phyloP scores from a whole-genome alignment of 1,284 basidiomycete genomes.

The Irpex lacteus region DNA sequence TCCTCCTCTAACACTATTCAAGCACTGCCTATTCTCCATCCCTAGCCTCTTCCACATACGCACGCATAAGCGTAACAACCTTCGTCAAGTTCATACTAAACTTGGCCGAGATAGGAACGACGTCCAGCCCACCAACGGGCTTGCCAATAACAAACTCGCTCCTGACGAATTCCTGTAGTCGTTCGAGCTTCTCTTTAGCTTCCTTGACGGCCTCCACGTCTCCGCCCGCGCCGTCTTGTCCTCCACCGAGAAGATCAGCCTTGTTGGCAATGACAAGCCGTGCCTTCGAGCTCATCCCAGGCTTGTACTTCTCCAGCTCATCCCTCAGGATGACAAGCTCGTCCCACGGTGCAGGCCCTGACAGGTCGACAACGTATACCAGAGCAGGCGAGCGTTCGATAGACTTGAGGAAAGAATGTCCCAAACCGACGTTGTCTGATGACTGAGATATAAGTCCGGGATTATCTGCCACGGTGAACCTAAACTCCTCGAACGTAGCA shows the following conservation, averaged over 20 bases:
- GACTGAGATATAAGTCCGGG: conserved; percentile 88
- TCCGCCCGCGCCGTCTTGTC: conserved; percentile 32
- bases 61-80: conserved; percentile 62
- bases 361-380: conserved; percentile 91
- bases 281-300: conserved; percentile 74
- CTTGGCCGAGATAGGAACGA: conserved; percentile 81
- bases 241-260: conserved; percentile 71
- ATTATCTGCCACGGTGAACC: conserved; percentile 97
- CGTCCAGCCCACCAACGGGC: conserved; percentile 43
- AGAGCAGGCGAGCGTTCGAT: conserved; percentile 92
- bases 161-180: conserved; percentile 54
- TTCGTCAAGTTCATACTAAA: conserved; percentile 73
- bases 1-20: background rate
- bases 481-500: conserved; percentile 60
- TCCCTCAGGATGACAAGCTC: conserved; percentile 72
- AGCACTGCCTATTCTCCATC: background rate
- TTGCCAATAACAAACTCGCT: conserved; percentile 36
- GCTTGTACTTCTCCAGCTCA: conserved; percentile 85
- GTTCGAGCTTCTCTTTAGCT: conserved; percentile 56
- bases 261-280: conserved; percentile 92
- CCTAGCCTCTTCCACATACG: conserved; percentile 60
- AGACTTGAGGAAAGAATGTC: conserved; percentile 91
- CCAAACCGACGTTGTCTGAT: conserved; percentile 88
- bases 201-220: conserved; percentile 43
- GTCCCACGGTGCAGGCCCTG: conserved; percentile 67